These are phyloP conservation scores for Curvularia sp. DNA, from an alignment of 2,329 filamentous ascomycete species.

Conservation along the genomic window DNA sequence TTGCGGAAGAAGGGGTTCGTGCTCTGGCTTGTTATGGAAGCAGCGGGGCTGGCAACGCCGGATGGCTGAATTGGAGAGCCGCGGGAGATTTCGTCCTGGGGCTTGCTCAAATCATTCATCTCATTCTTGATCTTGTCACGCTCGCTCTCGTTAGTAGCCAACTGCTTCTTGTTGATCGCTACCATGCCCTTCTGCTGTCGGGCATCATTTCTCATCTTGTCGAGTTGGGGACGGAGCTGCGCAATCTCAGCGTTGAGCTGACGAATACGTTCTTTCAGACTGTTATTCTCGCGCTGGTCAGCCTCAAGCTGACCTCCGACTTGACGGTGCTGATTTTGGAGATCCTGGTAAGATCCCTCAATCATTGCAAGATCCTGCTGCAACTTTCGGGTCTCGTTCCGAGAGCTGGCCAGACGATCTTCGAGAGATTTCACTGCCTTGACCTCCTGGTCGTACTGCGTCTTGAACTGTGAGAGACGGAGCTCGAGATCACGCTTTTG, in stretches of 20 bases:
- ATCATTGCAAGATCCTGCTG: conserved; percentile 83
- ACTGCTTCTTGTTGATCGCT: conserved; percentile 98
- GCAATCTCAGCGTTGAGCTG: conserved; percentile 81
- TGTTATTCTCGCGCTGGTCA: conserved; percentile 87
- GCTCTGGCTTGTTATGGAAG: conserved; percentile 68
- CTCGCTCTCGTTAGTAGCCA: conserved; percentile 86
- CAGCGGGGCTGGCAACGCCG: conserved; percentile 71
- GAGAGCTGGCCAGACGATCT: conserved; percentile 77
- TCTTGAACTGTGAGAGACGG: conserved; percentile 82
- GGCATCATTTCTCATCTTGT: conserved; percentile 90
- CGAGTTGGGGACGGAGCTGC: conserved; percentile 86
- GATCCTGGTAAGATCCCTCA: conserved; percentile 80
- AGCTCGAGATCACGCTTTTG: conserved; percentile 95
- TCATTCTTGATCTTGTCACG: conserved; percentile 86
- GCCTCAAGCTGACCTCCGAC: conserved; percentile 76
- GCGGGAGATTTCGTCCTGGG: conserved; percentile 61
- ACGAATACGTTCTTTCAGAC: conserved; percentile 85
- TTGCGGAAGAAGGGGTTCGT: conserved; percentile 96
- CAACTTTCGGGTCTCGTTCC: conserved; percentile 82
- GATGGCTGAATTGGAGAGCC: conserved; percentile 42
- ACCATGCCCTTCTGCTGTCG: conserved; percentile 95
- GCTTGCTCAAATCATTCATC: conserved; percentile 71
- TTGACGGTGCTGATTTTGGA: conserved; percentile 83
- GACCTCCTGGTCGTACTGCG: conserved; percentile 92
- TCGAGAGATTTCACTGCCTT: conserved; percentile 84